These are phyloP conservation scores for Lathyrus tuberosus DNA, from an alignment of 306 rosid species.

Conservation along the genomic window DNA sequence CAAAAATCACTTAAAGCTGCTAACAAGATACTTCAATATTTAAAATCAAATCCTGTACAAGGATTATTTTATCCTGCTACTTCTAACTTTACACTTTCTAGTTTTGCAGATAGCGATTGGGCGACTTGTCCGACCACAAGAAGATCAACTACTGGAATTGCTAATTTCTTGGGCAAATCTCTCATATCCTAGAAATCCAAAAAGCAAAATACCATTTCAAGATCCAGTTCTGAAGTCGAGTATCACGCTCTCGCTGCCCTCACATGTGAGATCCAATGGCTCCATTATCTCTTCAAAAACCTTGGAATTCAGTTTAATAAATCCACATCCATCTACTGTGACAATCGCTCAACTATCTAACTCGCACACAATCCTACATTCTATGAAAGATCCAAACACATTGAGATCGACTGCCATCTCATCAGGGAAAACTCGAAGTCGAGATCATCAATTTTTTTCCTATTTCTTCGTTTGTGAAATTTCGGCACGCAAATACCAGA, in stretches of 20 bases:
- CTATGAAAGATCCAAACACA: neutral
- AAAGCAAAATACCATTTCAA: neutral
- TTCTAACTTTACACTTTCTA: neutral
- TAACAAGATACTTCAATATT: neutral
- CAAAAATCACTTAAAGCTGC: neutral
- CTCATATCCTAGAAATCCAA: neutral
- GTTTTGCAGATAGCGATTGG: neutral
- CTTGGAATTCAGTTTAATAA: neutral
- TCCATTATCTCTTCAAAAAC: neutral
- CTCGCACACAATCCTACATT: neutral
- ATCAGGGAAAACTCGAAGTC: neutral
- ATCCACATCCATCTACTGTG: neutral
- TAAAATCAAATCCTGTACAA: neutral
- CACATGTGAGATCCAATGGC: neutral
- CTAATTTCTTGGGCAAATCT: neutral
- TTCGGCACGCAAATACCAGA: too few species aligned
- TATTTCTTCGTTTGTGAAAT: neutral
- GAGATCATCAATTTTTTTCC: neutral
- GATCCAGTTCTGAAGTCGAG: neutral
- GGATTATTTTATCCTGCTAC: neutral
- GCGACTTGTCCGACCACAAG: neutral
- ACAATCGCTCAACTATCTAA: neutral
- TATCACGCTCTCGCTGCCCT: neutral
- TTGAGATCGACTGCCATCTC: neutral
- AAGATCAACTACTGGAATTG: neutral